Evolutionary conservation across 306 rosid genomes (phyloP).

Genomic region (Sicyos edulis): DNA sequence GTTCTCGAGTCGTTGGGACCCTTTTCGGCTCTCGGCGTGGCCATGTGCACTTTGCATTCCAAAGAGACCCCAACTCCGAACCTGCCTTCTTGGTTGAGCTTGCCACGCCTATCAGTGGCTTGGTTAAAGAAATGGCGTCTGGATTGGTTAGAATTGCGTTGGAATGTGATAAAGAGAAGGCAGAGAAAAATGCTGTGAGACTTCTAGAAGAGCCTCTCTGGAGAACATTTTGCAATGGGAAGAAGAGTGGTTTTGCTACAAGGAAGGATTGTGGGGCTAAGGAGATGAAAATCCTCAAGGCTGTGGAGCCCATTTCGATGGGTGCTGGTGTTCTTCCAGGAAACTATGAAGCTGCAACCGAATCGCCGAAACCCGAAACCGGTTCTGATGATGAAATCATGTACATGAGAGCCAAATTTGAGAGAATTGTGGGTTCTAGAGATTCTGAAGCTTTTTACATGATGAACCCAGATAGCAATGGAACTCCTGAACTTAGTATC

Average conservation of each 20-base stretch:
- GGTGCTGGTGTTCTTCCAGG: constrained; percentile 92
- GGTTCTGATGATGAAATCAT: constrained; percentile 48
- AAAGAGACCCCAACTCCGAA: constrained; percentile 59
- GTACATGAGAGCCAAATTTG: constrained; percentile 98
- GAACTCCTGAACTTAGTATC: constrained; percentile 96
- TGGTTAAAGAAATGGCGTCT: constrained; percentile 96
- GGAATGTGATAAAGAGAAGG: constrained; percentile 67
- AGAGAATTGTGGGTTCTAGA: constrained; percentile 95
- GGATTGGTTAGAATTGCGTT: constrained; percentile 90
- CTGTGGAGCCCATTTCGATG: constrained; percentile 90
- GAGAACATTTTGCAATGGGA: constrained; percentile 92
- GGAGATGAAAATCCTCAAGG: constrained; percentile 78
- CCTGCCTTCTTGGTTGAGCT: constrained; percentile 89
- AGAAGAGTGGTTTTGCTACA: constrained; percentile 80
- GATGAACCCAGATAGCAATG: constrained; percentile 99
- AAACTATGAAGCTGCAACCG: constrained; percentile 13
- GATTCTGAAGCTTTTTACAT: constrained; percentile 97
- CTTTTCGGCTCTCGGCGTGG: constrained; percentile 86
- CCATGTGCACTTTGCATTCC: constrained; percentile 85
- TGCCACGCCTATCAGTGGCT: constrained; percentile 74
- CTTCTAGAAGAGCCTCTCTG: constrained; percentile 71
- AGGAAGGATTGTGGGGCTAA: constrained; percentile 78
- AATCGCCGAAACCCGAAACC: constrained; percentile 24
- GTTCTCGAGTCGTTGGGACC: constrained; percentile 73
- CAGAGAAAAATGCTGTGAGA: constrained; percentile 25